Percentiles rank a stretch among this genome's conserved stretches.
Evolutionary conservation across 2,329 filamentous ascomycete species (phyloP).

Genomic region (Hymenoscyphus occultus): DNA sequence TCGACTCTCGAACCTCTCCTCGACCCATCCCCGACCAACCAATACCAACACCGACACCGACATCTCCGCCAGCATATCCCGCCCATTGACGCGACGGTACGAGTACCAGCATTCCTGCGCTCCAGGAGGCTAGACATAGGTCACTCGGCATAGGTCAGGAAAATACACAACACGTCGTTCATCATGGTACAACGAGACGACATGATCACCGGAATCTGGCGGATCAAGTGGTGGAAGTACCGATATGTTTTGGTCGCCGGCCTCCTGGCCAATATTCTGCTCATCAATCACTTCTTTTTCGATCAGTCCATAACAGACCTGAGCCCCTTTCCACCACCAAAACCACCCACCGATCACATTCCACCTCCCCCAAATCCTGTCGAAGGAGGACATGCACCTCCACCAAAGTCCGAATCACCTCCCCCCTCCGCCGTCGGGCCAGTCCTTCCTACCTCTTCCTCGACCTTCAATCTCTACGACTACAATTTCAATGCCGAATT

Average conservation of each 20-base stretch:
- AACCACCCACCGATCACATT: constrained; percentile 5
- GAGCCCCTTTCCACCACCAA: constrained; percentile 14
- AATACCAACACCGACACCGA: too few species aligned
- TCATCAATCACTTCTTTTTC: constrained; percentile 30
- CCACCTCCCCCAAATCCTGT: constrained; percentile 2
- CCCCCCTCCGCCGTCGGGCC: constrained; percentile 3
- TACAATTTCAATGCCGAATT: constrained; percentile 41
- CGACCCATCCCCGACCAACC: too few species aligned
- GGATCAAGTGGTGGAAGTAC: constrained; percentile 30
- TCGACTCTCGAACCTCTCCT: too few species aligned
- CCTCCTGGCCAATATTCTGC: constrained; percentile 25
- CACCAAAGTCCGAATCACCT: not conserved
- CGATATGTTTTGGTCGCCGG: constrained; percentile 25
- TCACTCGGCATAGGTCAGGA: too few species aligned
- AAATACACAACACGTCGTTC: not conserved
- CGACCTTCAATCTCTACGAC: constrained; percentile 25
- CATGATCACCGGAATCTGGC: constrained; percentile 27
- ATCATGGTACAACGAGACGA: constrained; percentile 21
- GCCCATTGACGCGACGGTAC: not conserved
- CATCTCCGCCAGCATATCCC: not conserved
- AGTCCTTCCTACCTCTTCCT: constrained; percentile 10
- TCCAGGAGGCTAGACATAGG: too few species aligned
- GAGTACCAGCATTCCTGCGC: too few species aligned
- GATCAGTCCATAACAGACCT: constrained; percentile 18
- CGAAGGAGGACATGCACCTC: not conserved